Conservation (phyloP, 83 land plant species). For the Thuja plicata region DNA sequence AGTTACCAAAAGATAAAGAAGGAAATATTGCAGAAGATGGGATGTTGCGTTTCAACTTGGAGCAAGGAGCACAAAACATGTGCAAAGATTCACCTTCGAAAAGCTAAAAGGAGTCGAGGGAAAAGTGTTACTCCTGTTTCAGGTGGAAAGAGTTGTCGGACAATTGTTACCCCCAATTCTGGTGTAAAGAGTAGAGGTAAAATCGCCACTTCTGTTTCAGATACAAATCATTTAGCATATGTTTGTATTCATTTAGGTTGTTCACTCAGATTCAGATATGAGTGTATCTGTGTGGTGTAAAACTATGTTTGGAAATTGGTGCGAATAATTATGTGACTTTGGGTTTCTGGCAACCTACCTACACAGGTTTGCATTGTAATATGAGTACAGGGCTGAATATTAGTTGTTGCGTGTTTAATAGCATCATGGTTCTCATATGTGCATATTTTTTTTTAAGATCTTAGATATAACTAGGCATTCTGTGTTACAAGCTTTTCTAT, state of each 20-base stretch:
- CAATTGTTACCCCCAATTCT: background rate
- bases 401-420: background rate
- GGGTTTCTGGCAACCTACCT: background rate
- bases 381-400: background rate
- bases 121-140: slow-evolving; percentile 4
- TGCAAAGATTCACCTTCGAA: background rate
- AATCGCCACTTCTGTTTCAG: background rate
- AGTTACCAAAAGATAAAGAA: background rate
- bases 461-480: background rate
- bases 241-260: background rate
- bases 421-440: background rate
- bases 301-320: background rate
- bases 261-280: background rate
- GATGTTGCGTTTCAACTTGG: slow-evolving; percentile 11
- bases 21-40: slow-evolving; percentile 3
- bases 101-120: background rate
- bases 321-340: background rate
- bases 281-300: background rate
- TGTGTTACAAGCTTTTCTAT: background rate
- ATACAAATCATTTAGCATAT: background rate
- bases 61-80: slow-evolving; percentile 2
- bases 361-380: background rate
- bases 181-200: slow-evolving; percentile 1
- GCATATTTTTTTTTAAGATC: background rate
- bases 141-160: background rate